These are phyloP conservation scores for Alternaria arbusti DNA, from an alignment of 2,329 filamentous ascomycete species.

Conservation along the genomic window DNA sequence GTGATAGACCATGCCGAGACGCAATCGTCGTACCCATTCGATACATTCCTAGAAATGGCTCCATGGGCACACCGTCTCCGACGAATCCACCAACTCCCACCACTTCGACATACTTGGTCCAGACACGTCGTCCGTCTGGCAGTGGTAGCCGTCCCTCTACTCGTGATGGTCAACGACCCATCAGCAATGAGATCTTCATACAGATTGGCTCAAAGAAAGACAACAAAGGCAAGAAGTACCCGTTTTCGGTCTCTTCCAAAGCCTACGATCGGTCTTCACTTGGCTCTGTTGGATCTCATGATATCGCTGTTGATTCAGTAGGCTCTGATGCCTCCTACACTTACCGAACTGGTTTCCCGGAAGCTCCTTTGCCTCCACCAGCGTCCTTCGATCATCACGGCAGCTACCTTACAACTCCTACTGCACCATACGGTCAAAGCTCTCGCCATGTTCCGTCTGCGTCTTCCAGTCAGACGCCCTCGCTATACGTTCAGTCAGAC, in stretches of 20 bases:
- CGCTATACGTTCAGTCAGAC: conserved; percentile 39
- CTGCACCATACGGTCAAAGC: conserved; percentile 28
- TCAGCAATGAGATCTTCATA: conserved; percentile 40
- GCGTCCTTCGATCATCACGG: conserved; percentile 19
- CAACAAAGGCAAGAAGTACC: conserved; percentile 34
- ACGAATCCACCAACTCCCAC: conserved; percentile 42
- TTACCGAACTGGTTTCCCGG: conserved; percentile 42
- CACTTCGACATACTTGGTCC: conserved; percentile 29
- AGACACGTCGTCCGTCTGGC: conserved; percentile 32
- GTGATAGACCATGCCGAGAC: conserved; percentile 32
- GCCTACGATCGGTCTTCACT: conserved; percentile 36
- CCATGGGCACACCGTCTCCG: conserved; percentile 33
- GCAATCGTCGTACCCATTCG: conserved; percentile 30
- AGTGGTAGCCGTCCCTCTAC: conserved; percentile 35
- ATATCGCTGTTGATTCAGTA: conserved; percentile 35
- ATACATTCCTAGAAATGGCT: conserved; percentile 25
- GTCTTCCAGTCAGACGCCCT: conserved; percentile 38
- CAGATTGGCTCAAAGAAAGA: conserved; percentile 34
- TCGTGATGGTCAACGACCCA: conserved; percentile 24
- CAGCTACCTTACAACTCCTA: conserved; percentile 28
- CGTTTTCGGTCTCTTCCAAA: conserved; percentile 21
- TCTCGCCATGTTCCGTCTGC: conserved; percentile 37
- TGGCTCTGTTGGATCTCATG: conserved; percentile 30
- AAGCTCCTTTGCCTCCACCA: conserved; percentile 29
- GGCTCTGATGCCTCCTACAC: conserved; percentile 41